phyloP scores from a whole-genome alignment of 1,284 basidiomycete genomes.

The Ceratobasidium sp. region DNA sequence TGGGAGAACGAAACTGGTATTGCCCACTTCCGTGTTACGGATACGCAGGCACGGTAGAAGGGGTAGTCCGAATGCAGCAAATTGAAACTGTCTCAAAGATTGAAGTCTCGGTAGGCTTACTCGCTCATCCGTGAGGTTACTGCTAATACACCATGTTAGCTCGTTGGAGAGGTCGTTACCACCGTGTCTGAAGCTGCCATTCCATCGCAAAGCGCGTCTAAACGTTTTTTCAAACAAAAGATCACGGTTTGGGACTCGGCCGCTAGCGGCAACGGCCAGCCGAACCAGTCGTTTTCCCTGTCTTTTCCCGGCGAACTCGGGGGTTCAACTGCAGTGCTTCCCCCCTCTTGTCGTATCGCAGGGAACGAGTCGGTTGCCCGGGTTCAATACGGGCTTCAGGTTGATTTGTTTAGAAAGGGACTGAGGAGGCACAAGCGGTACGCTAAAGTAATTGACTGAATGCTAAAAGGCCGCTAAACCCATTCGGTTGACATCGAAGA shows the following conservation, averaged over 20 bases:
- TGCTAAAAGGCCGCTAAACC: not conserved
- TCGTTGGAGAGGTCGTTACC: constrained; percentile 21
- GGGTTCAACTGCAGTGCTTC: not conserved
- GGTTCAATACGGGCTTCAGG: constrained; percentile 32
- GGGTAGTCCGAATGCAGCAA: constrained; percentile 24
- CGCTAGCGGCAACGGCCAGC: not conserved
- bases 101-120: constrained; percentile 23
- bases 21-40: constrained; percentile 32
- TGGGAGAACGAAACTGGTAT: constrained; percentile 35
- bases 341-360: constrained; percentile 25
- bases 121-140: not conserved
- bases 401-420: constrained; percentile 40
- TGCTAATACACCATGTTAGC: not conserved
- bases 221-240: constrained; percentile 22
- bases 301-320: constrained; percentile 12
- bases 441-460: not conserved
- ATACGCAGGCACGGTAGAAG: constrained; percentile 25
- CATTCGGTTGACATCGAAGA: not conserved
- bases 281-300: constrained; percentile 8
- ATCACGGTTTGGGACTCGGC: constrained; percentile 18
- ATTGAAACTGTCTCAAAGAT: constrained; percentile 35
- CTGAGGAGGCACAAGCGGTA: constrained; percentile 37
- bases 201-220: constrained; percentile 35
- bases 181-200: constrained; percentile 19
- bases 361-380: not conserved